Evolutionary conservation across 768 basidiomycete species (phyloP), one percentile per base, ranked within the genome.

Genomic region (Tricholoma bakamatsutake): DNA sequence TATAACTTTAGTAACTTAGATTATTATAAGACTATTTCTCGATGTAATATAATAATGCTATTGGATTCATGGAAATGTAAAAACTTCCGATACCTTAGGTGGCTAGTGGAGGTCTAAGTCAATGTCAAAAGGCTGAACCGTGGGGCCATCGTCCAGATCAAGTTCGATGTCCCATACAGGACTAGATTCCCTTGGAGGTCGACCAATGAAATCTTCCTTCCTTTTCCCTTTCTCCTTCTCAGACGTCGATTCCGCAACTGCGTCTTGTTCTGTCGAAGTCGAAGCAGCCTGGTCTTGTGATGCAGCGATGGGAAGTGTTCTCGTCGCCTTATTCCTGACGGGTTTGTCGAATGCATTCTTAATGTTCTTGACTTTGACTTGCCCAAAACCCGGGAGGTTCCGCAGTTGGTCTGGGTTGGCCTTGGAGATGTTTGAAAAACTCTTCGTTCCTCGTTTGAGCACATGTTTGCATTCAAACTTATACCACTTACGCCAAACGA

Each of bases 291-390:
- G 53, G 62, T 50, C 52, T 56, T 72, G 71, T 37, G 67, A 62
- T 21, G 67, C 61, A 30, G 67, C 61, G 24, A 68, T 67, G 35
- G 72, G 75, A 37, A 72, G 69, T 37, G 71, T 71, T 45, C 73
- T 79, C 2, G 87, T 84, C 6, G 81, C 75, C 52, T 80, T 77
- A 55, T 88, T 85, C 50, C 87, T 78, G 69, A 99, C 89, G 0
- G 93, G 92, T 57, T 89, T 87, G 54, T 90, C 86, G 70, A 99
- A 95, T 0, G 94, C 91, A 55, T 92, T 95, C 62, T 87, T 86
- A 33, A 98, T 79, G 40, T 95, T 86, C 63, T 83, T 89, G 55
- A 96, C 94, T 69, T 98, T 98, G 48, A 94, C 86, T 59, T 90
- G 90, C 8, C 95, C 96, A 52, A 98, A 88, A 0, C 97, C 97